Evolutionary conservation across 2,329 filamentous ascomycete species (phyloP).

Genomic region (Tympanopsis confertula): DNA sequence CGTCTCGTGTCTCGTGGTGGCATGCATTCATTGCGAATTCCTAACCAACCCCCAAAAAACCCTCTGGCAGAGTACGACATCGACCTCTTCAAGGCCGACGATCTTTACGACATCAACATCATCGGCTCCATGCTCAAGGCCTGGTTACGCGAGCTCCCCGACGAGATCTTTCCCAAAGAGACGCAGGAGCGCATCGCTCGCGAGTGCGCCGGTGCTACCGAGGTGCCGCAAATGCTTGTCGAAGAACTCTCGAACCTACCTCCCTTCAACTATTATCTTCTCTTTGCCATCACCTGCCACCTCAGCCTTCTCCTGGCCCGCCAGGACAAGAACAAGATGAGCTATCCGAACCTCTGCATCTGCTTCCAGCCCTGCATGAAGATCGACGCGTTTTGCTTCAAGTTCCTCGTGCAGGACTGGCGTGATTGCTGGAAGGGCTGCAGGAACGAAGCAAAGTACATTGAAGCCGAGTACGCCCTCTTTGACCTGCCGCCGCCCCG

Average conservation of each 20-base stretch:
- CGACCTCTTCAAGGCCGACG: conserved; percentile 74
- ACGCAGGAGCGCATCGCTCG: conserved; percentile 70
- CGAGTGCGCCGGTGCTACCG: conserved; percentile 67
- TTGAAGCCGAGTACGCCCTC: conserved; percentile 55
- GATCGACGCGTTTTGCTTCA: conserved; percentile 89
- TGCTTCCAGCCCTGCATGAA: conserved; percentile 97
- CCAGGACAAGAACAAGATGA: conserved; percentile 96
- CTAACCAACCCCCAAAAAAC: too few species aligned
- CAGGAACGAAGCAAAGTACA: conserved; percentile 73
- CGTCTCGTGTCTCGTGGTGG: too few species aligned
- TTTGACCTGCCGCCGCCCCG: conserved; percentile 46
- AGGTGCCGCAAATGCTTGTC: conserved; percentile 73
- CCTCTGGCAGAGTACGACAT: conserved; percentile 69
- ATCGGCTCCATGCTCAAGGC: conserved; percentile 93
- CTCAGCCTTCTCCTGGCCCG: conserved; percentile 83
- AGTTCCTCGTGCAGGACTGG: conserved; percentile 91
- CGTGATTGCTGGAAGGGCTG: conserved; percentile 95
- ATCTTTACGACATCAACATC: conserved; percentile 92
- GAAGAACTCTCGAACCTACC: conserved; percentile 90
- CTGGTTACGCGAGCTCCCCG: conserved; percentile 88
- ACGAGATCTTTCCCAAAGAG: conserved; percentile 80
- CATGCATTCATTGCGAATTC: too few species aligned
- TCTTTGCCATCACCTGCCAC: conserved; percentile 95
- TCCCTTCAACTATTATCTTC: conserved; percentile 92
- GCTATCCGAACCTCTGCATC: conserved; percentile 87